phyloP scores from a whole-genome alignment of 208 protist genomes.

The Acanthamoeba sp. region DNA sequence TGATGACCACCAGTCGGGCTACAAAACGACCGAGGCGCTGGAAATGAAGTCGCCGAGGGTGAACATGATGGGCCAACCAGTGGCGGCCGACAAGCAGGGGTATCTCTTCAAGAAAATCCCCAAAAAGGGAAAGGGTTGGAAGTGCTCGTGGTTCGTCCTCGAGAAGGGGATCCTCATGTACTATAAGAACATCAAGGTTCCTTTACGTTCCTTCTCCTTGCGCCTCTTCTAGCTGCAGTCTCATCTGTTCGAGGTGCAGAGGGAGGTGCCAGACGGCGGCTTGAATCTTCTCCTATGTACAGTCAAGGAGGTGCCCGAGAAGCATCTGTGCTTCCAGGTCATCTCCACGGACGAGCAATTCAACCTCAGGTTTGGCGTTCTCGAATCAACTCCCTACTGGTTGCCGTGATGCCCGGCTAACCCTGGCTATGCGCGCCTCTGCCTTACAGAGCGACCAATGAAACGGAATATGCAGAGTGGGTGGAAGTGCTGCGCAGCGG shows the following conservation, averaged over 20 bases:
- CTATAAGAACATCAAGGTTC: slow-evolving; percentile 65
- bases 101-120: slow-evolving; percentile 70
- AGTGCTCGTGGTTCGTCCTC: slow-evolving; percentile 74
- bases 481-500: not conserved
- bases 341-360: slow-evolving; percentile 60
- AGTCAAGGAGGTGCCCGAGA: slow-evolving; percentile 70
- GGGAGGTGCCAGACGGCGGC: not conserved
- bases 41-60: slow-evolving; percentile 33
- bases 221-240: not conserved
- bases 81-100: slow-evolving; percentile 49
- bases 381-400: not conserved
- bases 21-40: not conserved
- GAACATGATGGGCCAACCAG: slow-evolving; percentile 21
- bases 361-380: not conserved
- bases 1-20: slow-evolving; percentile 18
- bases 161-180: slow-evolving; percentile 65
- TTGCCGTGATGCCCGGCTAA: not conserved
- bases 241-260: not conserved
- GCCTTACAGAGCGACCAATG: slow-evolving; percentile 20
- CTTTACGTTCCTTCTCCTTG: not conserved
- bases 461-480: slow-evolving; percentile 52
- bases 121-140: slow-evolving; percentile 52
- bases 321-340: slow-evolving; percentile 62
- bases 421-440: too few species aligned
- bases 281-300: slow-evolving; percentile 71